These are phyloP conservation scores for Capsicum rhomboideum DNA, from an alignment of 257 asterid genomes.

Conservation along the genomic window DNA sequence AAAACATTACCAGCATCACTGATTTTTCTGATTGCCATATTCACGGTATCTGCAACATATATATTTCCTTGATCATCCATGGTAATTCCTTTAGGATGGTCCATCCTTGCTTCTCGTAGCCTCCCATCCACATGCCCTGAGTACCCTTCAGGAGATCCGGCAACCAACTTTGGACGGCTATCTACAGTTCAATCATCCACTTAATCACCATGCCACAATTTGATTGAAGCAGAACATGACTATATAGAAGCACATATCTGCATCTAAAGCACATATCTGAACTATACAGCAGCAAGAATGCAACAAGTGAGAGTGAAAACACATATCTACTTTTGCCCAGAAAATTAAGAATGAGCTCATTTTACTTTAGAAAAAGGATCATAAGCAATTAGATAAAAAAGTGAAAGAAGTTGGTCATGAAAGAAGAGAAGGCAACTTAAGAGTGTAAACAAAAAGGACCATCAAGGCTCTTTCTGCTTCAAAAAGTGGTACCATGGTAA, in stretches of 20 bases:
- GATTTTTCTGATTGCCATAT: slow-evolving; percentile 87
- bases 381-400: neutral
- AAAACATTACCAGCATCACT: slow-evolving; percentile 55
- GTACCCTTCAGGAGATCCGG: slow-evolving; percentile 91
- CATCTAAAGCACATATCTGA: neutral
- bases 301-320: neutral
- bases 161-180: slow-evolving; percentile 81
- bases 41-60: slow-evolving; percentile 86
- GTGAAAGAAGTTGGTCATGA: neutral
- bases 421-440: neutral
- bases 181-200: slow-evolving; percentile 31
- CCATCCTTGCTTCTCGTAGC: slow-evolving; percentile 81
- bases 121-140: slow-evolving; percentile 88
- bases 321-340: neutral
- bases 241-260: neutral
- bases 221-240: neutral
- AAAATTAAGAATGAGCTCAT: neutral
- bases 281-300: neutral
- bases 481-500: neutral
- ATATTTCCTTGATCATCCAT: slow-evolving; percentile 74
- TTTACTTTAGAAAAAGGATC: neutral
- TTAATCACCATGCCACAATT: neutral
- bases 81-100: slow-evolving; percentile 85
- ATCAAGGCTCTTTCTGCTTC: neutral
- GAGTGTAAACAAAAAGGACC: neutral